Percentiles rank a stretch among this genome's conserved stretches.
phyloP scores from a whole-genome alignment of 164 flowering plant genomes.

The Chimonanthus salicifolius region DNA sequence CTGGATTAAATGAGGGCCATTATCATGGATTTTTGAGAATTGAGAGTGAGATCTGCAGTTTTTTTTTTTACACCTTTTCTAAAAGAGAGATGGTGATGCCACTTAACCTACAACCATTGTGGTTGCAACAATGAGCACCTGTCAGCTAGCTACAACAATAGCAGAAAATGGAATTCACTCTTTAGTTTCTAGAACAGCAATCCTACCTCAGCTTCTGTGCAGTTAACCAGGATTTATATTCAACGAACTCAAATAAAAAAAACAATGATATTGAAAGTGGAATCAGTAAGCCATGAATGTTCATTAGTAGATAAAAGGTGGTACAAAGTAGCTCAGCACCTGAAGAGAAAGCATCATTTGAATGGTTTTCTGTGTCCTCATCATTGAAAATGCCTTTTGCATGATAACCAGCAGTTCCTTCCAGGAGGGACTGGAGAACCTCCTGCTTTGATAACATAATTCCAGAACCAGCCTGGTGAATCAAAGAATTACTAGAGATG shows the following conservation, averaged over 20 bases:
- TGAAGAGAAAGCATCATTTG: slow-evolving; percentile 18
- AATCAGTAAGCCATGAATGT: background rate
- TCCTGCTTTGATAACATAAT: slow-evolving; percentile 43
- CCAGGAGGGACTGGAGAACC: slow-evolving; percentile 44
- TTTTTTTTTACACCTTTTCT: too few relatives aligned
- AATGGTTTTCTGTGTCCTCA: slow-evolving; percentile 36
- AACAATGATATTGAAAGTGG: background rate
- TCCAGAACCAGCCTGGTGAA: slow-evolving; percentile 57
- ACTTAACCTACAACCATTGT: too few relatives aligned
- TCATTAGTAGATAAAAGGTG: background rate
- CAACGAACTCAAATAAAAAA: background rate
- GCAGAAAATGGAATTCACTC: background rate
- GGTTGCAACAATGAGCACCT: too few relatives aligned
- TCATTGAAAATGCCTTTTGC: slow-evolving; percentile 31
- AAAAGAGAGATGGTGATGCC: too few relatives aligned
- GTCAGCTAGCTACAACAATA: too few relatives aligned
- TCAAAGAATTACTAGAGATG: slow-evolving; percentile 1
- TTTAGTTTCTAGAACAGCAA: background rate
- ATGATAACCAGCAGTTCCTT: slow-evolving; percentile 68
- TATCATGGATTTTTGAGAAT: too few relatives aligned
- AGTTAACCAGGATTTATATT: background rate
- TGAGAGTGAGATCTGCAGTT: too few relatives aligned
- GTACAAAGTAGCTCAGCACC: slow-evolving; percentile 19
- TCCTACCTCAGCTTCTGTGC: background rate
- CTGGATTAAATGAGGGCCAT: too few relatives aligned